Evolutionary conservation across 805 yeast genomes (phyloP), one percentile per base, ranked within the genome.

Genomic region (Yamadazyma paraphyllophila): DNA sequence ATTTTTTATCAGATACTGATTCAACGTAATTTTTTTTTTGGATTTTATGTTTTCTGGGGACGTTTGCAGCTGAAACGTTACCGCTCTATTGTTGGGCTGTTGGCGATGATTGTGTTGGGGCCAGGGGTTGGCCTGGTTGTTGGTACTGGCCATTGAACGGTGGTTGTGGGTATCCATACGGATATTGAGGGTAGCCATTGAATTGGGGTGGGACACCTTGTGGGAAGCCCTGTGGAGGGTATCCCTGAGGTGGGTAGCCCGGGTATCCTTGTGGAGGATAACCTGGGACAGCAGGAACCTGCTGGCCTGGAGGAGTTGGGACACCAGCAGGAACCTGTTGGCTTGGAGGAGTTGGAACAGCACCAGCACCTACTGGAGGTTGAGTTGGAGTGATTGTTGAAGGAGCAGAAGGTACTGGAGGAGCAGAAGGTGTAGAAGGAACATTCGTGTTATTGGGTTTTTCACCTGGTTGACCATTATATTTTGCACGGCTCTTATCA

Each of bases 391-490:
- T 29, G 29, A 45, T 45, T 24, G 39, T 37, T 12, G 37, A 14
- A 20, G 51, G 42, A 12, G 46, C 36, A 14, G 37, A 14, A 20
- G 48, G 39, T 2, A 44, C 36, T 8, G 41, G n/a, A 20, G 44
- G 45, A 15, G 40, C 26, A 12, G 35, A 39, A 14, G 46, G 46
- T 10, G 42, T 41, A 13, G 47, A 30, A n/a, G 43, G 47, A 34
- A 37, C 32, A 24, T 36, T 35, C 7, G 43, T n/a, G 43, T 33
- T n/a, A n/a, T n/a, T 20, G 32, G 45, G 10, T 35, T 55, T 7
- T 39, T 48, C 38, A 30, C 43, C 43, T 20, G 77, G 79, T 54
- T 73, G 80, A 13, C 79, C 80, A 49, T 69, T 71, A 55, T 76
- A 73, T 52, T 67, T 70, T 12, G 75, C 75, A 39, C 59, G 65